Conservation (phyloP, 129 eudicot genomes). For the Cynara cardunculus region DNA sequence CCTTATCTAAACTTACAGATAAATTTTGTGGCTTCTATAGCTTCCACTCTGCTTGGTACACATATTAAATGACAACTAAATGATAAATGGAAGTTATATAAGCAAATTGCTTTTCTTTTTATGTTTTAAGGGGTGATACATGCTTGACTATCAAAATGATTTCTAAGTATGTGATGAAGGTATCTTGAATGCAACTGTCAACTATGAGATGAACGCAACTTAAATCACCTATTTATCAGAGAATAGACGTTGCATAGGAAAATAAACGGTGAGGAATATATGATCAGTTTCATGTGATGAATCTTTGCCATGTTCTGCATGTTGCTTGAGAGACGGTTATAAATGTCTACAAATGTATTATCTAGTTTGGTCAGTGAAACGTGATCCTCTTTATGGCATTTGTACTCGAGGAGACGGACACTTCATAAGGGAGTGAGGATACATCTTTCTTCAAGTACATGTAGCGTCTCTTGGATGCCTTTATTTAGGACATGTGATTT, state of each 20-base stretch:
- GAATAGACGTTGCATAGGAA: background rate
- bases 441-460: background rate
- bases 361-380: background rate
- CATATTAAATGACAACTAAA: background rate
- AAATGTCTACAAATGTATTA: background rate
- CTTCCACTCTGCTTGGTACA: background rate
- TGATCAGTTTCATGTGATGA: background rate
- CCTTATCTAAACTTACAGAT: background rate
- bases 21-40: background rate
- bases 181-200: background rate
- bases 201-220: background rate
- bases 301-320: background rate
- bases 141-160: background rate
- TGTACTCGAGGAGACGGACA: background rate
- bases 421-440: background rate
- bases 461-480: background rate
- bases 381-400: background rate
- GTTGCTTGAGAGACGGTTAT: background rate
- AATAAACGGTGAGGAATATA: background rate
- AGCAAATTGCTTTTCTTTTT: background rate
- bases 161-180: background rate
- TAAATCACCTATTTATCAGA: background rate
- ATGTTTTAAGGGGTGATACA: background rate
- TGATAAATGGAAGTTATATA: background rate
- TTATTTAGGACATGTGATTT: background rate